Percentiles rank a stretch among this genome's conserved stretches.
phyloP scores from a whole-genome alignment of 169 alveolate species.

The Eimeria necatrix region DNA sequence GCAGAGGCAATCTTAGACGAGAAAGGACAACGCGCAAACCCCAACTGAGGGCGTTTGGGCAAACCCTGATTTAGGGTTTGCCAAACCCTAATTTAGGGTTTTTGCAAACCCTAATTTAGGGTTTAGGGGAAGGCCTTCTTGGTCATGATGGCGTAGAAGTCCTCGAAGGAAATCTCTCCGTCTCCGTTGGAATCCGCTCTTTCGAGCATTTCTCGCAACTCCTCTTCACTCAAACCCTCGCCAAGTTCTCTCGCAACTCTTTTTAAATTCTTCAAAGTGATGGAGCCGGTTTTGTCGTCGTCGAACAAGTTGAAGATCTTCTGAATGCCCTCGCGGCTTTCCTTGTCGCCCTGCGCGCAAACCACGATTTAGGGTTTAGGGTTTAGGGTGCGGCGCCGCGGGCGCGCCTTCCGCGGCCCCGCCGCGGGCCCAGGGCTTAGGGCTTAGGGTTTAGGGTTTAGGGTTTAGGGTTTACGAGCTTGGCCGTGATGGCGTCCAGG shows the following conservation, averaged over 20 bases:
- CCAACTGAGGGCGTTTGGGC: too few species aligned
- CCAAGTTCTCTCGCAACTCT: constrained; percentile 99
- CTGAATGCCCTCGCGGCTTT: constrained; percentile 98
- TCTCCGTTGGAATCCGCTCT: constrained; percentile 99
- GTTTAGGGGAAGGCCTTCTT: constrained; percentile 96
- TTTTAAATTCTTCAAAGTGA: constrained; percentile 96
- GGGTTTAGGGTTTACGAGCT: constrained; percentile 86
- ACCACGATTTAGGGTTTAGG: not conserved
- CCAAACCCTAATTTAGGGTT: too few species aligned
- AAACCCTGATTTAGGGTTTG: too few species aligned
- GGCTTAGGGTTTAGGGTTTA: not conserved
- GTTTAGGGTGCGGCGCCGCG: constrained; percentile 75
- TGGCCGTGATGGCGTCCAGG: constrained; percentile 98
- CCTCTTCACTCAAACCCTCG: constrained; percentile 98
- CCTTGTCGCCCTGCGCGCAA: constrained; percentile 95
- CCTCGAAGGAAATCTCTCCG: constrained; percentile 98
- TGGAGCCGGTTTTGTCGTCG: constrained; percentile 97
- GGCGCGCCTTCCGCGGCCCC: not conserved
- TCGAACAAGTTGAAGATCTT: constrained; percentile 98
- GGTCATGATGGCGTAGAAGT: constrained; percentile 99
- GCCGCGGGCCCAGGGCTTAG: constrained; percentile 7
- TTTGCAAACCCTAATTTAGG: not conserved
- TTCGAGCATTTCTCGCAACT: constrained; percentile 97
- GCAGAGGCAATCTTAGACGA: too few species aligned
- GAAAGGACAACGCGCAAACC: too few species aligned